These are phyloP conservation scores for Didymella segeticola DNA, from an alignment of 2,329 filamentous ascomycete species.

Conservation along the genomic window DNA sequence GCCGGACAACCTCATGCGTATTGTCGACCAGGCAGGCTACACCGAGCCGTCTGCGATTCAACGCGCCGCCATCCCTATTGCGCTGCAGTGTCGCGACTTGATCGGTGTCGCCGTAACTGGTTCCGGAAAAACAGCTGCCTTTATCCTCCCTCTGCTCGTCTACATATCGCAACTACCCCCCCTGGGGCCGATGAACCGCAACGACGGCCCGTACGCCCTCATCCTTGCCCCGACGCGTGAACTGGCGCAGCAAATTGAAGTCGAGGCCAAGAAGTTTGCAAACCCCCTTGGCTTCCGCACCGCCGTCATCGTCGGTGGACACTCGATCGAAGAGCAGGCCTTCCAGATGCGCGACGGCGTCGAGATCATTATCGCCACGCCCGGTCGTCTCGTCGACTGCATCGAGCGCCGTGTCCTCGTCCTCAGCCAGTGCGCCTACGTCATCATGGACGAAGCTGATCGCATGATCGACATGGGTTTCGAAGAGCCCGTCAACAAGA, in stretches of 20 bases:
- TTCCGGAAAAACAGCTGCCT: conserved; percentile 97
- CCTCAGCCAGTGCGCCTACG: conserved; percentile 93
- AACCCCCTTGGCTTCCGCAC: conserved; percentile 89
- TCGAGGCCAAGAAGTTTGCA: conserved; percentile 92
- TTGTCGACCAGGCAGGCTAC: conserved; percentile 86
- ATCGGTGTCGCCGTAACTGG: conserved; percentile 98
- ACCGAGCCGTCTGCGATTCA: conserved; percentile 91
- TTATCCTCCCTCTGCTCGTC: conserved; percentile 87
- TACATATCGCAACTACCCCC: conserved; percentile 93
- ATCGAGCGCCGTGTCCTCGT: conserved; percentile 93
- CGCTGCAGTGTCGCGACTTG: conserved; percentile 89
- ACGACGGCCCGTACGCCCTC: conserved; percentile 96
- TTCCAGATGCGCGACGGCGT: conserved; percentile 90
- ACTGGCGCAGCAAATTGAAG: conserved; percentile 95
- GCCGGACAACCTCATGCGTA: conserved; percentile 77
- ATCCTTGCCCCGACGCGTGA: conserved; percentile 96
- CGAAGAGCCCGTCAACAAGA: conserved; percentile 96
- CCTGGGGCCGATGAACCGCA: conserved; percentile 83
- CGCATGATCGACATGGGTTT: conserved; percentile 99
- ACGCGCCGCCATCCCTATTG: conserved; percentile 92
- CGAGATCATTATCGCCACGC: conserved; percentile 98
- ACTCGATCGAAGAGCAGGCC: conserved; percentile 91
- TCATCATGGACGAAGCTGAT: conserved; percentile 99
- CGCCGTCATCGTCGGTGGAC: conserved; percentile 97
- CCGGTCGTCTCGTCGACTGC: conserved; percentile 94